Evolutionary conservation across 192 early-diverging fungal genomes (phyloP).

Genomic region (Mycoemilia scoparia): DNA sequence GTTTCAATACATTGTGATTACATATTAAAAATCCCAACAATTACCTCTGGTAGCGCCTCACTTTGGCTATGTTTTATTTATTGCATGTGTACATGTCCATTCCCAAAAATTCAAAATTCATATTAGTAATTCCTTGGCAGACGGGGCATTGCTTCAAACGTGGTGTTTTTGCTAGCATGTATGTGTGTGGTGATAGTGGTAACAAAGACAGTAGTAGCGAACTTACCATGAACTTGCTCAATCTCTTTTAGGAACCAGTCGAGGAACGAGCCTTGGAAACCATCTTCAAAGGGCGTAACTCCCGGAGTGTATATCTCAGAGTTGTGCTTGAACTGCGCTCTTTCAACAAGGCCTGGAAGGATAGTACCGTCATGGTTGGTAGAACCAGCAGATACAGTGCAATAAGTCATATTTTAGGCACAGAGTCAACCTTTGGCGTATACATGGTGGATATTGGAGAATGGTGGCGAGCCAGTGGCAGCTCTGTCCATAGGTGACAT

Average conservation of each 20-base stretch:
- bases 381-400: not conserved
- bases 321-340: constrained; percentile 82
- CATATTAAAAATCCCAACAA: no score
- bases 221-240: constrained; percentile 77
- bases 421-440: not conserved
- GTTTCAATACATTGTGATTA: no score
- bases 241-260: constrained; percentile 81
- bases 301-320: constrained; percentile 52
- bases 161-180: not conserved
- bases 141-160: no score
- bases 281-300: constrained; percentile 45
- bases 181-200: not conserved
- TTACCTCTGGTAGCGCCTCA: no score
- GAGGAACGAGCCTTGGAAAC: constrained; percentile 61
- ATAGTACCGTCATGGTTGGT: no score
- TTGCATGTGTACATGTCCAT: no score
- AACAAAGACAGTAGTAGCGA: not conserved
- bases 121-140: not conserved
- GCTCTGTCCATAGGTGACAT: not conserved
- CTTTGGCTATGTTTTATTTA: no score
- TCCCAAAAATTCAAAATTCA: no score
- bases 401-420: not conserved
- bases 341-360: constrained; percentile 72
- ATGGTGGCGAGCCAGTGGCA: not conserved
- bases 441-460: not conserved